A percentile compares a stretch with the other conserved stretches of the same genome.
These are phyloP conservation scores for Chaetomium tenue DNA, from an alignment of 495 filamentous ascomycete species.

Conservation along the genomic window DNA sequence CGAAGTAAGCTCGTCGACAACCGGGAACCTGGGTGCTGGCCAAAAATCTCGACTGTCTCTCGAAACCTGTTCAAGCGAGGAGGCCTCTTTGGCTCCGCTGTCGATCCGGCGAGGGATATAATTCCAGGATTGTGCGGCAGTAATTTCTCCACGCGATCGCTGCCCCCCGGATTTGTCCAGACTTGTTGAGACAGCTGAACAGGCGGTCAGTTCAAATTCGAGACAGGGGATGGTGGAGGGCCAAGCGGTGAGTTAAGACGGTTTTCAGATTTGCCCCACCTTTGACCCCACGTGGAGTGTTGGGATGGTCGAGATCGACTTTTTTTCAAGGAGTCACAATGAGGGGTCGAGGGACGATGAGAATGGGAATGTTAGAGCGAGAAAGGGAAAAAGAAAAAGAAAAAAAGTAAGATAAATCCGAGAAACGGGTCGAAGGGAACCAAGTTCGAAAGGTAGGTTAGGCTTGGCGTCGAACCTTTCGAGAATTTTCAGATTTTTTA, in stretches of 20 bases:
- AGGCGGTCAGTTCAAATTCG: conserved; percentile 15
- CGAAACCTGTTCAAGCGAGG: neutral
- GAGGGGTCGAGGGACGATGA: neutral
- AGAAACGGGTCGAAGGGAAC: neutral
- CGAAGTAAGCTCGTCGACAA: neutral
- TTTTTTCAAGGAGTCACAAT: neutral
- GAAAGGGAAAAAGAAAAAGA: neutral
- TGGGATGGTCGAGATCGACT: neutral
- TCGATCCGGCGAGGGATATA: neutral
- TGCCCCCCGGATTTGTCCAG: neutral
- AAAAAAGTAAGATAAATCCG: neutral
- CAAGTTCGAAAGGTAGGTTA: neutral
- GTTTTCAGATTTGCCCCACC: conserved; percentile 6
- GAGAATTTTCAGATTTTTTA: neutral
- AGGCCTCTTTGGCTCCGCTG: neutral
- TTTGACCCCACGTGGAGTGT: conserved; percentile 8
- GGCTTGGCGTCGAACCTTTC: neutral
- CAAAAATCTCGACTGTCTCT: neutral
- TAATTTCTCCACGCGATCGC: neutral
- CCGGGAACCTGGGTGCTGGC: neutral
- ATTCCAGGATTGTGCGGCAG: neutral
- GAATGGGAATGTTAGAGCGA: neutral
- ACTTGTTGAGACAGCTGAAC: conserved; percentile 18
- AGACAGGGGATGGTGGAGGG: conserved; percentile 3
- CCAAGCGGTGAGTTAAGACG: neutral